A percentile compares a stretch with the other conserved stretches of the same genome.
Evolutionary conservation across 495 filamentous ascomycete species (phyloP).

Genomic region (Penicillium nucicola): DNA sequence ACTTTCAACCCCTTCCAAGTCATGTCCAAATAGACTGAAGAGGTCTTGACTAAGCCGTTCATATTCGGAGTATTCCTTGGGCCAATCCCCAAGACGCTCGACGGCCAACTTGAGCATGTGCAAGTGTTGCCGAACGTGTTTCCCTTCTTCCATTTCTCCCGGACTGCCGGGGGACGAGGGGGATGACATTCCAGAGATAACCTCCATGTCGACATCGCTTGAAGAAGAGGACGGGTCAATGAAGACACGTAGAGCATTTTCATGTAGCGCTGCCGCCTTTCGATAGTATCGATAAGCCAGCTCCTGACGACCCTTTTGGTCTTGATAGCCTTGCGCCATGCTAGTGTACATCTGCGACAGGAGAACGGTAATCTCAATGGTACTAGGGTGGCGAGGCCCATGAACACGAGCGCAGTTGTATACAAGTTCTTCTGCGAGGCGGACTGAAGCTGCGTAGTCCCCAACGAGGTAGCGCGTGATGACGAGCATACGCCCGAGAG

Average conservation of each 20-base stretch:
- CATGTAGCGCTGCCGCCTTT: conserved; percentile 25
- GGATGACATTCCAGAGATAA: conserved; percentile 12
- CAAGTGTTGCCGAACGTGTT: conserved; percentile 27
- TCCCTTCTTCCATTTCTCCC: conserved; percentile 16
- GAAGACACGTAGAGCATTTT: conserved; percentile 24
- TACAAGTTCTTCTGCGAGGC: conserved; percentile 28
- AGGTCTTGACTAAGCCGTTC: conserved; percentile 1
- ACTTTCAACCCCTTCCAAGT: conserved; percentile 22
- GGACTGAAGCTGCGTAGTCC: conserved; percentile 17
- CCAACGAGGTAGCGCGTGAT: conserved; percentile 27
- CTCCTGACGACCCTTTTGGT: conserved; percentile 15
- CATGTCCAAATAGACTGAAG: conserved; percentile 18
- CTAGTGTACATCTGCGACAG: no score
- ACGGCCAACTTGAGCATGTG: conserved; percentile 26
- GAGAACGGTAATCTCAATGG: no score
- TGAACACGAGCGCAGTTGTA: conserved; percentile 20
- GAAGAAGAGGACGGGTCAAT: conserved; percentile 11
- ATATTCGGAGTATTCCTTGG: conserved; percentile 27
- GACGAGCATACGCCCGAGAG: conserved; percentile 28
- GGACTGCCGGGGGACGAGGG: conserved; percentile 12
- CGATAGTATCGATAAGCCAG: conserved; percentile 25
- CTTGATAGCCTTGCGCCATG: conserved; percentile 10
- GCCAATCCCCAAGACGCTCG: conserved; percentile 29
- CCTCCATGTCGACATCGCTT: conserved; percentile 19
- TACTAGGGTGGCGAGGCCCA: no score